Evolutionary conservation across 2,329 filamentous ascomycete species (phyloP).

Genomic region (Emergomyces pasteurianus): DNA sequence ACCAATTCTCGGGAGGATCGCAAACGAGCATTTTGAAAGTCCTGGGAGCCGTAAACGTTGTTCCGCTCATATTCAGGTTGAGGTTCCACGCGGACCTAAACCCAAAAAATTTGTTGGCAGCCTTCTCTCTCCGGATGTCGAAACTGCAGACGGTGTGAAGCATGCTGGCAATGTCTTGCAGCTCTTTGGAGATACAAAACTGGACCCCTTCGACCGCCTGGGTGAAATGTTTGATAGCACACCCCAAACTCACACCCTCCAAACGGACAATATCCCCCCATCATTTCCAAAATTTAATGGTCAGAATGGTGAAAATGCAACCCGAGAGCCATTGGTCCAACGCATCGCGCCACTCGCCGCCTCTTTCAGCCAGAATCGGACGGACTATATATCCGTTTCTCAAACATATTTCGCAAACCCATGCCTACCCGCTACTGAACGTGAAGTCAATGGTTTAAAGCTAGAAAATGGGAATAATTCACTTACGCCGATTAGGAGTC

Average conservation of each 20-base stretch:
- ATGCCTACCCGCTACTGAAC: background rate
- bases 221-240: constrained; percentile 6
- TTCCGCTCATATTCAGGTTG: background rate
- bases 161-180: constrained; percentile 25
- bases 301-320: background rate
- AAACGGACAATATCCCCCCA: background rate
- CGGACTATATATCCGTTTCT: background rate
- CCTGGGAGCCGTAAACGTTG: background rate
- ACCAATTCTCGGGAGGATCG: constrained; percentile 57
- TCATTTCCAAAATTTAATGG: background rate
- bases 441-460: background rate
- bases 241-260: background rate
- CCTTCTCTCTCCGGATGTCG: constrained; percentile 12
- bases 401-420: background rate
- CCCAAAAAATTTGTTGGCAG: background rate
- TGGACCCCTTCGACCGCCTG: constrained; percentile 6
- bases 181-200: constrained; percentile 15
- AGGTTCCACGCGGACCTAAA: background rate
- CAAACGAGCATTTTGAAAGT: constrained; percentile 30
- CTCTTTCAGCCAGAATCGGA: background rate
- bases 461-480: background rate
- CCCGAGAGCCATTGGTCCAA: background rate
- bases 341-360: background rate
- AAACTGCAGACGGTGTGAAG: constrained; percentile 22
- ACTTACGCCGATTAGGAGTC: background rate